phyloP scores from a whole-genome alignment of 768 basidiomycete genomes.

The Psilocybe cubensis region DNA sequence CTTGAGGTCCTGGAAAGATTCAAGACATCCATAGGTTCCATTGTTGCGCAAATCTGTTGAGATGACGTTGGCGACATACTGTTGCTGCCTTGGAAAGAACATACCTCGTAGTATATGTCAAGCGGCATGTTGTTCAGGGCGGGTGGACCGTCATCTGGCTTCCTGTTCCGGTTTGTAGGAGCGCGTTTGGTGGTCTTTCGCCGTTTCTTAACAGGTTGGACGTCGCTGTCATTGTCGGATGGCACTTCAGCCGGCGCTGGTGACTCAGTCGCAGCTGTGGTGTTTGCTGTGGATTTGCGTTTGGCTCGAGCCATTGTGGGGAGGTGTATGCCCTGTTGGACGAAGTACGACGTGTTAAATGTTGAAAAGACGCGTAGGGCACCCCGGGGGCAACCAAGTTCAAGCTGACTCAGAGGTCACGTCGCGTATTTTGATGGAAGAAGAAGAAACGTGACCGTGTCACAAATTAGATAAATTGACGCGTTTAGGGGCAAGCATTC shows the following conservation, averaged over 20 bases:
- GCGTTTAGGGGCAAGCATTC: background rate
- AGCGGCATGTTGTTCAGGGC: background rate
- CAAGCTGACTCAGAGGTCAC: too few relatives aligned
- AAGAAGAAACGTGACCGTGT: too few relatives aligned
- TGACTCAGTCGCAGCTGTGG: background rate
- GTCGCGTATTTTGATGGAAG: too few relatives aligned
- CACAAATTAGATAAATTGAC: too few relatives aligned
- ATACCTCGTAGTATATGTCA: background rate
- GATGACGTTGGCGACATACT: background rate
- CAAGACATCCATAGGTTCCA: constrained; percentile 40
- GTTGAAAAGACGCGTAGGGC: too few relatives aligned
- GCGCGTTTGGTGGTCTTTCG: background rate
- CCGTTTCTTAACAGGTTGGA: background rate
- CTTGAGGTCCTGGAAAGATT: constrained; percentile 41
- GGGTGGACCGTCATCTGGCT: background rate
- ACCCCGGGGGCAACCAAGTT: too few relatives aligned
- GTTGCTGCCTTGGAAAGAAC: background rate
- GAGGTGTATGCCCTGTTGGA: too few relatives aligned
- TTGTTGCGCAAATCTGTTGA: constrained; percentile 37
- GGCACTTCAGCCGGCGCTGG: background rate
- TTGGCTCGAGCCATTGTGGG: too few relatives aligned
- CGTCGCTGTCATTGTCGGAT: background rate
- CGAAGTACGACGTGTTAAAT: too few relatives aligned
- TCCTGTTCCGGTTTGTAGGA: background rate
- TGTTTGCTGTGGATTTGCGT: background rate